Base-by-base conservation (phyloP, 2,329 filamentous ascomycete species). In the Alternaria triticimaculans region DNA sequence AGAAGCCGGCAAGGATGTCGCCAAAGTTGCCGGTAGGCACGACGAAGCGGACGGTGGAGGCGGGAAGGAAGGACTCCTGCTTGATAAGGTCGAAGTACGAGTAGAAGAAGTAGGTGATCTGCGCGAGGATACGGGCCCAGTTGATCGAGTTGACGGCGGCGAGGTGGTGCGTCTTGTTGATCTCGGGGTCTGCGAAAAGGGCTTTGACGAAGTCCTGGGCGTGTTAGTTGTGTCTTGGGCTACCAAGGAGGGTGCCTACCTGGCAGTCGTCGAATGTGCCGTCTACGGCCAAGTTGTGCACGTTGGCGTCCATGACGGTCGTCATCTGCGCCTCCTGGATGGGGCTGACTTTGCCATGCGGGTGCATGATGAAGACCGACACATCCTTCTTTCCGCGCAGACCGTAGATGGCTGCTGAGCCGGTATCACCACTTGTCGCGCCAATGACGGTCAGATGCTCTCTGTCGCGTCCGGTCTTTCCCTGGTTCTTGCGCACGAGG, bases 271-370 rank as follows among this genome's bases (percentile, higher is more conserved):
- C 95, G 78, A 98, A 98, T 0, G 93, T 96, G 62, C 95, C 96
- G 54, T 91, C 89, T 12, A 98, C 92, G 57, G 92, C 89, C 50
- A 98, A 84, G 81, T 97, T 97, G 85, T 97, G 93, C 33, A 98
- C 94, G 77, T 98, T 98, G 63, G 87, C 83, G 79, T 98, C 96
- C 44, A 93, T 84, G 26, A 96, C 92, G 0, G 95, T 97, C 1
- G 94, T 97, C 96, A 98, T 98, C 83, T 98, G 96, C 5, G 92
- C 92, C 81, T 98, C 93, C 81, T 98, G 96, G 61, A 98, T 92
- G 14, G 94, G 92, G 78, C 91, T 94, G 66, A 98, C 91, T 70
- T 93, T 92, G 66, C 94, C 95, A 80, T 96, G 92, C 25, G 96
- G 96, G 80, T 95, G 91, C 74, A 98, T 87, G 78, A 99, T 98